Base-by-base conservation (phyloP, 2,329 filamentous ascomycete species). In the Fusarium musae region DNA sequence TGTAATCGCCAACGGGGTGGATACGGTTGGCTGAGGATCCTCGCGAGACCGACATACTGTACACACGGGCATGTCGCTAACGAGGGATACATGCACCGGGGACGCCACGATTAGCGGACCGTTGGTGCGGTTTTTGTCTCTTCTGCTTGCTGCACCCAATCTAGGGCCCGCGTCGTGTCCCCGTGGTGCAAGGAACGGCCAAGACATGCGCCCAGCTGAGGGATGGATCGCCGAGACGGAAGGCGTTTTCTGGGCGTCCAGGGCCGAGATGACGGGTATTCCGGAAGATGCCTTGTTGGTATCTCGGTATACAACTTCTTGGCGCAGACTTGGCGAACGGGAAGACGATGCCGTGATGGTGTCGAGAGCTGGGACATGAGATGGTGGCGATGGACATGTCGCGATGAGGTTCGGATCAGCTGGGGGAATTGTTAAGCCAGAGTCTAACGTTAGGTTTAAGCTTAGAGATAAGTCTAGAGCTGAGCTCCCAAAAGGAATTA, bases 161-260 rank as follows among this genome's bases (percentile, higher is more conserved):
- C 36, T 59, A 62, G 46, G 47, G 23, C 26, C 26, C 39, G 52
- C 46, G n/a, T 58, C 42, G 3, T 46, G 59, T 60, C 50, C 70
- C 65, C 70, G 70, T 72, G 69, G 70, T 70, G 46, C 52, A 72
- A 66, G 52, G 69, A 72, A 66, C 69, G 65, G 70, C 42, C 46
- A 67, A 67, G 63, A 67, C 42, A 30, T 32, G 56, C 36, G 57
- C 39, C 46, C 54, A 61, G 62, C 36, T 57, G 66, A 46, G 26
- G 44, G 58, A 46, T 52, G 54, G 52, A 65, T 73, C 32, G 42
- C 43, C n/a, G 43, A 47, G 44, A 61, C 40, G 37, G 59, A 63
- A 57, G 47, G 54, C 64, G 56, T 67, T 53, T 21, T 40, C 30
- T 44, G 52, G 40, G 37, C 52, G 46, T 32, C 34, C 42, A 54